Conservation (phyloP, 805 yeast genomes). For the Ogataea trehaloabstinens region DNA sequence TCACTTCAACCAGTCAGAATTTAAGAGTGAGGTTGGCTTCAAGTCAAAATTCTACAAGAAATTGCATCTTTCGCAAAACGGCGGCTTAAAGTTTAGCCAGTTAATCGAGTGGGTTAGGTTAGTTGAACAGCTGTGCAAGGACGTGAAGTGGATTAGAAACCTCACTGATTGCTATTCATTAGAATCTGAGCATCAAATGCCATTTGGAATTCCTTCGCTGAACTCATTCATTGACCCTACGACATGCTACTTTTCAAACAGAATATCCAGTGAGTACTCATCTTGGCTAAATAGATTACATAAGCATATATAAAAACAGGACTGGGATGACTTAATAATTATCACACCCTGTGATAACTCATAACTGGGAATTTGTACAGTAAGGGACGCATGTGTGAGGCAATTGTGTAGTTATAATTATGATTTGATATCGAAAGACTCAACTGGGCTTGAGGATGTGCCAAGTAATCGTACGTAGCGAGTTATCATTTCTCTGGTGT, state of each 20-base stretch:
- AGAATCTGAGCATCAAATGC: constrained; percentile 38
- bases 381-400: too few relatives aligned
- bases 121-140: constrained; percentile 51
- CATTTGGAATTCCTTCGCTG: constrained; percentile 22
- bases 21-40: constrained; percentile 47
- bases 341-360: constrained; percentile 3
- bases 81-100: constrained; percentile 48
- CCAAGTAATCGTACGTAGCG: too few relatives aligned
- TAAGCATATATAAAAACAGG: constrained; percentile 27
- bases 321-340: constrained; percentile 3
- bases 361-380: too few relatives aligned
- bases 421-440: too few relatives aligned
- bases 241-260: constrained; percentile 29
- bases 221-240: constrained; percentile 19
- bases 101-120: constrained; percentile 52
- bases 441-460: too few relatives aligned
- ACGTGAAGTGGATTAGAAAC: constrained; percentile 61
- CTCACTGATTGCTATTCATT: constrained; percentile 27
- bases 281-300: constrained; percentile 33
- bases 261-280: constrained; percentile 30
- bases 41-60: constrained; percentile 47
- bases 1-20: constrained; percentile 47
- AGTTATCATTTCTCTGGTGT: too few relatives aligned
- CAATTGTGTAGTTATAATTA: too few relatives aligned
- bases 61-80: constrained; percentile 52